Evolutionary conservation across 208 protist species (phyloP).

Genomic region (Trypanosoma scelopori): DNA sequence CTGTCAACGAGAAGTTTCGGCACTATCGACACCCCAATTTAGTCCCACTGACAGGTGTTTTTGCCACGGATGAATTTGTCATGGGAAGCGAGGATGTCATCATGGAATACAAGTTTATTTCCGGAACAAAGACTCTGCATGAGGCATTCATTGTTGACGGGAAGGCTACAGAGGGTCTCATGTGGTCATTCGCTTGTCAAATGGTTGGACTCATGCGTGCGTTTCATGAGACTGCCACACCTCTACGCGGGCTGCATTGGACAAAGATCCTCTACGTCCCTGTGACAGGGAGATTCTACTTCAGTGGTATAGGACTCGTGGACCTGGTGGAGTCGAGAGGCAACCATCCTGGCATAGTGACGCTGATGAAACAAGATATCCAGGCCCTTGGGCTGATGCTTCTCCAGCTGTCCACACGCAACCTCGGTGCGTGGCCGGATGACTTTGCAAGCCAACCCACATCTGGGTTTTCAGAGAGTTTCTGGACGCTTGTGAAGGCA

Average conservation of each 20-base stretch:
- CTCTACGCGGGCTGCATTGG: constrained; percentile 73
- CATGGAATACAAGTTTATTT: constrained; percentile 86
- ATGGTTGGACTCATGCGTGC: constrained; percentile 77
- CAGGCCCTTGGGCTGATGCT: constrained; percentile 77
- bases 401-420: constrained; percentile 75
- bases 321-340: constrained; percentile 70
- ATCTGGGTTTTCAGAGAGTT: constrained; percentile 76
- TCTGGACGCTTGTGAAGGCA: constrained; percentile 77
- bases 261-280: constrained; percentile 85
- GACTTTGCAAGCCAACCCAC: constrained; percentile 58
- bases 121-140: constrained; percentile 71
- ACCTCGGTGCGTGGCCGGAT: constrained; percentile 57
- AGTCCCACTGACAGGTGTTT: constrained; percentile 72
- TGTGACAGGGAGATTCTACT: constrained; percentile 80
- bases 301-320: constrained; percentile 76
- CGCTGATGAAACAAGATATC: constrained; percentile 80
- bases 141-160: constrained; percentile 77
- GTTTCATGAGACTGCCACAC: constrained; percentile 83
- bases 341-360: constrained; percentile 19
- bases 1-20: constrained; percentile 53
- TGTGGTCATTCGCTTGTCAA: constrained; percentile 89
- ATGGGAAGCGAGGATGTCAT: constrained; percentile 84
- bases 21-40: constrained; percentile 84
- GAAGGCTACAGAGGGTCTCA: constrained; percentile 72
- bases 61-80: constrained; percentile 81